Evolutionary conservation across 2,329 filamentous ascomycete species (phyloP), one percentile per base, ranked within the genome.

Genomic region (Phoma herbarum): DNA sequence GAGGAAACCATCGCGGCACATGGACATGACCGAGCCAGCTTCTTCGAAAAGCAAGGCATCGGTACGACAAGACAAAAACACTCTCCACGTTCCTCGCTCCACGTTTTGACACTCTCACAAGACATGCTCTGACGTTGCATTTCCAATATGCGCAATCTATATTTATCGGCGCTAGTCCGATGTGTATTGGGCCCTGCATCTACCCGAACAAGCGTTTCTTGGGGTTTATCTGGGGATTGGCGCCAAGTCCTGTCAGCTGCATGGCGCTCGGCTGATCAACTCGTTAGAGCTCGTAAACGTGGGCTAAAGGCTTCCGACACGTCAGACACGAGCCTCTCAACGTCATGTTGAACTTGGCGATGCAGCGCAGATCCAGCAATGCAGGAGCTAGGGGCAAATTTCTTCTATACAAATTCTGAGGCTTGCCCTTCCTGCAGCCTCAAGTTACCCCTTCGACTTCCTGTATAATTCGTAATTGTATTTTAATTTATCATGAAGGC

Each of bases 401-500:
- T 12, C 12, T 16, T 16, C 33, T 22, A 46, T 59, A 59, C 46
- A 51, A 53, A 41, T 18, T 26, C 41, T n/a, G 26, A 28, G 26
- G 45, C 14, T 55, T 28, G 41, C 35, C 46, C 41, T n/a, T 7
- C 31, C 2, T 20, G 14, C 18, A 48, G 20, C 12, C 22, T 37
- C 18, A 37, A 26, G 31, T 18, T 10, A 9, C 6, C 16, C 20
- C n/a, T 6, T 46, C 5, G 26, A 22, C 3, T 31, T 23, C 10
- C 4, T 39, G 11, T 51, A n/a, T 51, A 42, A 39, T 59, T 6
- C 12, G 9, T 53, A 48, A 50, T 44, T 35, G 33, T 62, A 59
- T 54, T 53, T 39, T 16, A 43, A 54, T 41, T 39, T 25, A 58
- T n/a, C 29, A 67, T 68, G 64, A 62, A 60, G 57, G 43, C 57